These are phyloP conservation scores for Chlorella sp. DNA, from an alignment of 139 green algal genomes.

Conservation along the genomic window DNA sequence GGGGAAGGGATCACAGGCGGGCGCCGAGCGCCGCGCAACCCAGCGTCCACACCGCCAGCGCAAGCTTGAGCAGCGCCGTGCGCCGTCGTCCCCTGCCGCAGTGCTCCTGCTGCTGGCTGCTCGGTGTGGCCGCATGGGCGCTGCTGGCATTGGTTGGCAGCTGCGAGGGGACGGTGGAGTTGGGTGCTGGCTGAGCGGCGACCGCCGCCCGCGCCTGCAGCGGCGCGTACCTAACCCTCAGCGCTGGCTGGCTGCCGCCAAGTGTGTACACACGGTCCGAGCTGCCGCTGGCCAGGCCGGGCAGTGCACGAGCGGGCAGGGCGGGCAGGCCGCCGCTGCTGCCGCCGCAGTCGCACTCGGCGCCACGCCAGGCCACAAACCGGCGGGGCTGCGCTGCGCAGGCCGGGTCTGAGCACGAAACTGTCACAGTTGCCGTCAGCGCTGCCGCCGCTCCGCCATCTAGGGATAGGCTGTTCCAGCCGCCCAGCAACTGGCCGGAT, in stretches of 20 bases:
- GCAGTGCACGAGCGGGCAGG: background rate
- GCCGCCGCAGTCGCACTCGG: background rate
- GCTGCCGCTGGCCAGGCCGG: background rate
- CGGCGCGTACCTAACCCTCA: background rate
- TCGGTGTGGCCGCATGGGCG: background rate
- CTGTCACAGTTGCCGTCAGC: background rate
- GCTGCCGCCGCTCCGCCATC: background rate
- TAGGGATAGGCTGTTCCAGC: conserved; percentile 18
- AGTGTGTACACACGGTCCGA: background rate
- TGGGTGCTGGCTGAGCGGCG: background rate
- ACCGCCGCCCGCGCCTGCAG: background rate
- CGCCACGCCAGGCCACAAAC: background rate
- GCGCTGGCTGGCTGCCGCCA: background rate
- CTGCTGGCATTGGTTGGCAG: background rate
- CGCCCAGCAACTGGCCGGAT: background rate
- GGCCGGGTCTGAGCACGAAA: background rate
- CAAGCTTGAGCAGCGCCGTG: background rate
- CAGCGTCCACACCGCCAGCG: background rate
- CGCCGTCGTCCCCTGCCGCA: background rate
- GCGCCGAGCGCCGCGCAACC: background rate
- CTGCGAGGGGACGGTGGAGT: background rate
- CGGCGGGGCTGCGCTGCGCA: background rate
- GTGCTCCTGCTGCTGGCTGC: background rate
- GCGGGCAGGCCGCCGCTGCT: background rate
- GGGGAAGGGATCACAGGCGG: background rate